Base-by-base conservation (phyloP, 805 yeast genomes). In the Pichia kluyveri region DNA sequence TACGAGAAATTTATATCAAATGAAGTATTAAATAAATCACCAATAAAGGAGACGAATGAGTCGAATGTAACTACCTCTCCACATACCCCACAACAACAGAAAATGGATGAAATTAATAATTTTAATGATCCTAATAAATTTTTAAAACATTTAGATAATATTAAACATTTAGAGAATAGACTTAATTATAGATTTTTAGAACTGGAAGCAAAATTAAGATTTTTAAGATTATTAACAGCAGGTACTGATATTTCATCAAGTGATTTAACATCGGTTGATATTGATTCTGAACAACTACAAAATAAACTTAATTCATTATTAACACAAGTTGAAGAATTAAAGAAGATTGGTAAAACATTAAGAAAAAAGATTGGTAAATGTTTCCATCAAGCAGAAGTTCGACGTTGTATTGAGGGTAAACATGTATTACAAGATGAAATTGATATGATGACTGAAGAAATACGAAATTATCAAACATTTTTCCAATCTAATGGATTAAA, bases 201-300 rank as follows among this genome's bases (percentile, higher is more conserved):
- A 59, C 85, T 82, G 56, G 89, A 82, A 52, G 74, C 88, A 5
- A 76, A 84, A 52, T 86, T 82, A 53, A 75, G 77, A 60, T 83
- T 84, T 61, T 64, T 84, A 37, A 64, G 84, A 37, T 66, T 69
- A 28, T 64, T 83, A 10, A 65, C 78, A 12, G 68, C 63, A 45
- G 65, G 65, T 9, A 56, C 55, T 14, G 56, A 54, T 18, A 42
- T 58, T 39, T 52, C 59, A 36, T 54, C 50, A 8, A 44, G 54
- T 2, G 62, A 62, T 30, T 55, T 60, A 44, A 50, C 50, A 10
- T 44, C 51, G 3, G 50, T 61, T 5, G 57, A 53, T 28, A 44
- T 49, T 17, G 49, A 54, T 38, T 55, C 57, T n/a, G 42, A 44
- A 5, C 49, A 52, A 31, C 45, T 59, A 27, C 53, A 46, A 18